Percentiles rank a stretch among this genome's conserved stretches.
These are phyloP conservation scores for Boletus pseudo-olivaceus DNA, from an alignment of 768 basidiomycete genomes.

Conservation along the genomic window DNA sequence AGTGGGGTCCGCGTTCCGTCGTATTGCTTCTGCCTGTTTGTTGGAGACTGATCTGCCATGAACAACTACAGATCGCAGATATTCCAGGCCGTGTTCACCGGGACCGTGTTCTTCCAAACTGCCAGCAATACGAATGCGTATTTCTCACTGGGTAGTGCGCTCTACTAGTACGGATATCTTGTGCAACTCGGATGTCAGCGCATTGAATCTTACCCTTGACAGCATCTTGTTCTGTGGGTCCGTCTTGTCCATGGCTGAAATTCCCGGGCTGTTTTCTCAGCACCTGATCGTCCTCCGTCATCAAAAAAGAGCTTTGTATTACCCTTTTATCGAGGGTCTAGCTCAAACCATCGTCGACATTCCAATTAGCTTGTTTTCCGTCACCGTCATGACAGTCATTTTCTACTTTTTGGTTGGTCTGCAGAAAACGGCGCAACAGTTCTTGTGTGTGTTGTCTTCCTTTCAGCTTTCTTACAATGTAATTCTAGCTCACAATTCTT, in stretches of 20 bases:
- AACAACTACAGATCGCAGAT: conserved; percentile 33
- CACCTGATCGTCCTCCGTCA: conserved; percentile 43
- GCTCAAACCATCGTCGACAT: conserved; percentile 45
- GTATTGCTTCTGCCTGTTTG: neutral
- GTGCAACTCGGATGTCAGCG: neutral
- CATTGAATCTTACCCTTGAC: conserved; percentile 24
- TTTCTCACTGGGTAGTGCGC: conserved; percentile 64
- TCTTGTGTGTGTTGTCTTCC: conserved; percentile 11
- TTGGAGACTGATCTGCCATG: conserved; percentile 2
- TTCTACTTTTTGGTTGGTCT: conserved; percentile 22
- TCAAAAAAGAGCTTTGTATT: conserved; percentile 43
- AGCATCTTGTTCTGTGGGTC: conserved; percentile 49
- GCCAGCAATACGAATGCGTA: conserved; percentile 30
- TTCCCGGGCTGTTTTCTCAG: conserved; percentile 43
- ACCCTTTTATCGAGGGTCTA: conserved; percentile 44
- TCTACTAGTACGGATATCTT: conserved; percentile 61
- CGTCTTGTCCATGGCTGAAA: conserved; percentile 50
- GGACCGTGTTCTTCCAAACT: conserved; percentile 42
- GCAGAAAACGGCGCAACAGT: conserved; percentile 17
- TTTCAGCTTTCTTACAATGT: neutral
- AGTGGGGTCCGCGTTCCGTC: conserved; percentile 28
- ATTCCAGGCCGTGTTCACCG: conserved; percentile 20
- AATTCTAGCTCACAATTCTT: conserved; percentile 36
- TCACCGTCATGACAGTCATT: conserved; percentile 3
- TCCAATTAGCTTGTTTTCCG: conserved; percentile 34